Percentiles rank a stretch among this genome's conserved stretches.
These are phyloP conservation scores for Phytophthora pseudosyringae DNA, from an alignment of 352 stramenopile species.

Conservation along the genomic window DNA sequence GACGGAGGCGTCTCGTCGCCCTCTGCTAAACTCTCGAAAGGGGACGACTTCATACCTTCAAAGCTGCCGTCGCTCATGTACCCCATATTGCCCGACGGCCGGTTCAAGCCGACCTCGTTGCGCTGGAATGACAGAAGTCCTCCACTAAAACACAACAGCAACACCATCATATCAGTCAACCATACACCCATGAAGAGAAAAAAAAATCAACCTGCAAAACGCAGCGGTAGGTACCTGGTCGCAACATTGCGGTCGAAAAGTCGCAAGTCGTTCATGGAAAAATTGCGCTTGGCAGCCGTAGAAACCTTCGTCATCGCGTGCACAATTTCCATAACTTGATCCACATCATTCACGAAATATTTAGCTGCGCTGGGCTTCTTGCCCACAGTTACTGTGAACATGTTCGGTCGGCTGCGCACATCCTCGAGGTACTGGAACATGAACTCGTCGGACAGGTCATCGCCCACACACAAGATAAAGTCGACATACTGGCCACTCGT, in stretches of 20 bases:
- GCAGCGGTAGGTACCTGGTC: conserved; percentile 42
- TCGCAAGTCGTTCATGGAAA: conserved; percentile 87
- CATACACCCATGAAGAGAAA: not conserved
- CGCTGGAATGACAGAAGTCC: conserved; percentile 40
- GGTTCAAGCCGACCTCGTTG: conserved; percentile 24
- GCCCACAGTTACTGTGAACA: conserved; percentile 97
- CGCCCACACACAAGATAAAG: conserved; percentile 97
- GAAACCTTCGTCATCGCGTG: conserved; percentile 87
- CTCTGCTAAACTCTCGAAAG: conserved; percentile 36
- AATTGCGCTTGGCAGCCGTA: conserved; percentile 82
- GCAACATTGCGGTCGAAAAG: conserved; percentile 65
- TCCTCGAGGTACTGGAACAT: conserved; percentile 95
- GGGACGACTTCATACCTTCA: conserved; percentile 49
- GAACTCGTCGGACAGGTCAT: conserved; percentile 98
- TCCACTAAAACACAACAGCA: conserved; percentile 28
- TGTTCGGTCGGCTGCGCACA: conserved; percentile 63
- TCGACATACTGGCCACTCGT: conserved; percentile 88
- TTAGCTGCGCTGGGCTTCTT: conserved; percentile 98
- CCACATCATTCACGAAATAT: conserved; percentile 98
- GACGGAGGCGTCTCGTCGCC: conserved; percentile 18
- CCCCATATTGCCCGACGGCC: conserved; percentile 31
- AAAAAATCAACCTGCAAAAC: not conserved
- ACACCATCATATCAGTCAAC: conserved; percentile 7
- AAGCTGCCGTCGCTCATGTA: conserved; percentile 59
- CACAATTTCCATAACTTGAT: conserved; percentile 96